A percentile compares a stretch with the other conserved stretches of the same genome.
Evolutionary conservation across 331 rosid genomes (phyloP).

Genomic region (Dryas integrifolia): DNA sequence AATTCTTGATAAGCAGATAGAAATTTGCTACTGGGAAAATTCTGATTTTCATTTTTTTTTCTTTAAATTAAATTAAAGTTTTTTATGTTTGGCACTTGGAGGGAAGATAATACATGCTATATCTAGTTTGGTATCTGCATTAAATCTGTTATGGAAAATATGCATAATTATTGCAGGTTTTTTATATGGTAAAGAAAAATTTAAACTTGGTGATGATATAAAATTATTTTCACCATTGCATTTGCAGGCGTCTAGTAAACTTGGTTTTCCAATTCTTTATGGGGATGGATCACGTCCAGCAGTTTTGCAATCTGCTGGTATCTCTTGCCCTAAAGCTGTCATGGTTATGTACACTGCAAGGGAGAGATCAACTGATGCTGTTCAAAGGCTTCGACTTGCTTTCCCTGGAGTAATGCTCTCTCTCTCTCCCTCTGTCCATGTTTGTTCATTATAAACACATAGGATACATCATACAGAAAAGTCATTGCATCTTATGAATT

Average conservation of each 20-base stretch:
- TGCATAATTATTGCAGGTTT: not conserved
- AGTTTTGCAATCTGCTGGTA: conserved; percentile 92
- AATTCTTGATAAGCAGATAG: not conserved
- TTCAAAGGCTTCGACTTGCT: conserved; percentile 67
- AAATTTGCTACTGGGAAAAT: not conserved
- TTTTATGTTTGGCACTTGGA: not conserved
- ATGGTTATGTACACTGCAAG: conserved; percentile 84
- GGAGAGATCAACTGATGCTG: conserved; percentile 63
- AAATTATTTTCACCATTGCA: conserved; percentile 10
- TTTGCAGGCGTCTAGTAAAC: conserved; percentile 66
- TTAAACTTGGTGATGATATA: not conserved
- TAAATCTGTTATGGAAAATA: not conserved
- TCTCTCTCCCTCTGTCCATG: conserved; percentile 13
- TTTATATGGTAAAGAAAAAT: conserved; percentile 15
- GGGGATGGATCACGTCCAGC: conserved; percentile 94
- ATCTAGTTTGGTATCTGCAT: not conserved
- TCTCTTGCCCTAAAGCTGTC: conserved; percentile 86
- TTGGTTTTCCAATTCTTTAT: conserved; percentile 79
- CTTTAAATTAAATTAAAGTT: not conserved
- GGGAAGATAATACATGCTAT: not conserved
- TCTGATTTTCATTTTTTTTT: conserved; percentile 14
- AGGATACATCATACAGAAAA: not conserved
- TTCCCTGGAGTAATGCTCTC: conserved; percentile 74
- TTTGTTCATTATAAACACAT: not conserved
- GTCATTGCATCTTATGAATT: not conserved